phyloP scores from a whole-genome alignment of 108 stramenopile genomes.

The Cylindrotheca fusiformis region DNA sequence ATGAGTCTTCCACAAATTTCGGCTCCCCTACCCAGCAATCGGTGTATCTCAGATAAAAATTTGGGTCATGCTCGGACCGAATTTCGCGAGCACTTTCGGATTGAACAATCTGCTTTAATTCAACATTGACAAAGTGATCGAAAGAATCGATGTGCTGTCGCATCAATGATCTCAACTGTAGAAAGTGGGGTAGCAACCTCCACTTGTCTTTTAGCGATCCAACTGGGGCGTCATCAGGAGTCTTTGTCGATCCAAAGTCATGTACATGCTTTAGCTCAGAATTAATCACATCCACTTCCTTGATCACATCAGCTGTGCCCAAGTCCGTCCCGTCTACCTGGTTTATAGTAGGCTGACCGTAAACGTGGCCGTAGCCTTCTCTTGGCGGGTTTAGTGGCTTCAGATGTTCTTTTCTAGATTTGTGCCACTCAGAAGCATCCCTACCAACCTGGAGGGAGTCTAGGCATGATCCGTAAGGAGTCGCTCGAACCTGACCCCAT shows the following conservation, averaged over 20 bases:
- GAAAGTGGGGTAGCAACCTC: constrained; percentile 94
- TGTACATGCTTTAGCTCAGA: constrained; percentile 41
- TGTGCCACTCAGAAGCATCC: constrained; percentile 31
- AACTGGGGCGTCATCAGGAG: constrained; percentile 87
- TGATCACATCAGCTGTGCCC: constrained; percentile 13
- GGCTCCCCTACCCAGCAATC: constrained; percentile 96
- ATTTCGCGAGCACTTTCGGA: constrained; percentile 85
- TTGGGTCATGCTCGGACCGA: constrained; percentile 92
- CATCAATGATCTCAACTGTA: constrained; percentile 91
- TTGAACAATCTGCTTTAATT: constrained; percentile 90
- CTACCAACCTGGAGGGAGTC: constrained; percentile 22
- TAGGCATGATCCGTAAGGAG: constrained; percentile 50
- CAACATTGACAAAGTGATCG: constrained; percentile 95
- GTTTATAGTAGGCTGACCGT: constrained; percentile 59
- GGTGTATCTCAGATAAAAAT: constrained; percentile 93
- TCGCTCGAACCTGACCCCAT: constrained; percentile 57
- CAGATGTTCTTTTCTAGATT: constrained; percentile 38
- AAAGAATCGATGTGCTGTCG: constrained; percentile 98
- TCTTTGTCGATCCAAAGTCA: constrained; percentile 75
- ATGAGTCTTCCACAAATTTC: constrained; percentile 89
- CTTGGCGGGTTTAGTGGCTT: constrained; percentile 42
- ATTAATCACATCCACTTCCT: constrained; percentile 36
- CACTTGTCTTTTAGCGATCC: constrained; percentile 90
- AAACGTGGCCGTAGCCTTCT: constrained; percentile 75
- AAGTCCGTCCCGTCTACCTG: constrained; percentile 28